Percentiles rank a stretch among this genome's conserved stretches.
Evolutionary conservation across 176 grass and related monocot species (phyloP).

Genomic region (Chloris gayana): DNA sequence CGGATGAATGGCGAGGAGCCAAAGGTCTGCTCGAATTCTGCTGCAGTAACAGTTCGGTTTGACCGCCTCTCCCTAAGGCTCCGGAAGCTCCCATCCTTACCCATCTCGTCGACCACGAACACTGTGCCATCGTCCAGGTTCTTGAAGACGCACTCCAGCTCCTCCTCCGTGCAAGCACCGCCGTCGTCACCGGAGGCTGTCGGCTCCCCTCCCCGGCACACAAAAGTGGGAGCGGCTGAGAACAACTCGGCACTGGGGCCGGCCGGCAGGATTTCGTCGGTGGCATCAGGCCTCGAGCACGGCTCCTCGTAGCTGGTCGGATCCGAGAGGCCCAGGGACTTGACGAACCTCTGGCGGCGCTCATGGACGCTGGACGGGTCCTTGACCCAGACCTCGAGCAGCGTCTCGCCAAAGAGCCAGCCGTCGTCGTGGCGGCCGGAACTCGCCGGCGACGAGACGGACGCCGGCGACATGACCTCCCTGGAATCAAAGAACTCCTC

Average conservation of each 20-base stretch:
- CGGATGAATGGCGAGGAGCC: slow-evolving; percentile 70
- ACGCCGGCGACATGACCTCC: slow-evolving; percentile 67
- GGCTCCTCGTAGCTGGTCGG: slow-evolving; percentile 5
- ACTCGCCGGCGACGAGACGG: slow-evolving; percentile 46
- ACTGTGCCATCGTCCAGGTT: slow-evolving; percentile 82
- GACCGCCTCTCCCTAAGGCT: slow-evolving; percentile 60
- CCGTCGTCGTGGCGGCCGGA: slow-evolving; percentile 34
- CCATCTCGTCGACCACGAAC: slow-evolving; percentile 68
- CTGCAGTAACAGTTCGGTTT: slow-evolving; percentile 51
- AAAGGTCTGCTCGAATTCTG: slow-evolving; percentile 65
- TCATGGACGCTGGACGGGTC: slow-evolving; percentile 56
- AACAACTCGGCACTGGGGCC: not conserved
- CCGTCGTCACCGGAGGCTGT: not conserved
- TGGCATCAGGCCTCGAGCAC: slow-evolving; percentile 25
- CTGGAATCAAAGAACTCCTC: slow-evolving; percentile 86
- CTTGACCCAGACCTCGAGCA: slow-evolving; percentile 62
- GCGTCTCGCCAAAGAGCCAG: slow-evolving; percentile 20
- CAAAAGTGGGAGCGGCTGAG: not conserved
- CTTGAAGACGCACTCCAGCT: slow-evolving; percentile 55
- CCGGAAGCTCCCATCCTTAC: slow-evolving; percentile 63
- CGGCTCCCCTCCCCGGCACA: slow-evolving; percentile 1
- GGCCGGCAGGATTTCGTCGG: slow-evolving; percentile 33
- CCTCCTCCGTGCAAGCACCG: slow-evolving; percentile 19
- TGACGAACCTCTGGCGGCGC: slow-evolving; percentile 59
- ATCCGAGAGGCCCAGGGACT: slow-evolving; percentile 58